Base-by-base conservation (phyloP, 2,329 filamentous ascomycete genomes). In the Talaromyces atroroseus region DNA sequence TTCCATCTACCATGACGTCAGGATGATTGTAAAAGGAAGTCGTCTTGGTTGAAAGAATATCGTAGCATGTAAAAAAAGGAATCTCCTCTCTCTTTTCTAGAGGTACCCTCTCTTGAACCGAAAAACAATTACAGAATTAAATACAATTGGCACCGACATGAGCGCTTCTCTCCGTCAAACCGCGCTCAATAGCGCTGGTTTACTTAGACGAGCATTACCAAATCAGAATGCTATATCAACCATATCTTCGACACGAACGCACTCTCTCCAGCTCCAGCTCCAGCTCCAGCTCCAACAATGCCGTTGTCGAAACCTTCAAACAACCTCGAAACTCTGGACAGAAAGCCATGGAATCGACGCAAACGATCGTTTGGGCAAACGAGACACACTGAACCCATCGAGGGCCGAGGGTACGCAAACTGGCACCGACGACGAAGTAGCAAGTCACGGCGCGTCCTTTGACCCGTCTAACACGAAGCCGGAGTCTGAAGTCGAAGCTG, bases 371-470 rank as follows among this genome's bases (percentile, higher is more conserved):
- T 49, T 61, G 11, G 79, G 36, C 18, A 54, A 86, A 66, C 81
- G 83, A 52, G 80, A 86, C 60, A 78, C 79, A 2, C 78, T 95
- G 34, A 82, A 87, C 58, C 84, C 87, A 0, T 78, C 82, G 34
- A 73, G 80, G 2, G 83, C 80, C 54, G 89, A 95, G 68, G 83
- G 86, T 71, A 82, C 83, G 57, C 83, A 86, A 66, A 84, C 83
- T 50, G 87, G 83, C 3, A 82, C 82, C 0, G 89, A 85, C 62
- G 75, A 85, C 47, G 78, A 82, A 12, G 80, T 85, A 0, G 78
- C 80, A 0, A 75, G 79, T 29, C 75, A 81, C 56, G 78, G 85
- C 44, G 80, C 85, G 0, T 86, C 90, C 1, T 95, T 89, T 71
- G 80, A 90, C 67, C 83, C 85, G 0, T 72, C 78, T 55, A 82